A percentile compares a stretch with the other conserved stretches of the same genome.
Evolutionary conservation across 2,329 filamentous ascomycete genomes (phyloP).

Genomic region (Penicillium sp.): DNA sequence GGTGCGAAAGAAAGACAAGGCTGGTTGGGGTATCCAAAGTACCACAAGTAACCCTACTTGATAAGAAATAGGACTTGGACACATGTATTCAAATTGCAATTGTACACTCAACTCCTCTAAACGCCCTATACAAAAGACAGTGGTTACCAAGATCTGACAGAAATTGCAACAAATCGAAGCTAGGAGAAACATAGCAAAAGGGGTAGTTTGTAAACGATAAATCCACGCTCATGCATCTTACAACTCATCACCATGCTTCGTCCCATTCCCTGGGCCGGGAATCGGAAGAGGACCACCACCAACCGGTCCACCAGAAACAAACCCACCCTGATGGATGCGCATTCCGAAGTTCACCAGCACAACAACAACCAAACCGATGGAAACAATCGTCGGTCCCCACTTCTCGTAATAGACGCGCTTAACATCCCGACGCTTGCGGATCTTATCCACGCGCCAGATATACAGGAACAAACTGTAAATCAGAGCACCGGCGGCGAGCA

Average conservation of each 20-base stretch:
- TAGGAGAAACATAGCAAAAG: no score
- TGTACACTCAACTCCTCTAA: no score
- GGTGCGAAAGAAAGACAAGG: no score
- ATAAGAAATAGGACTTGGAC: no score
- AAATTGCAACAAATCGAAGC: no score
- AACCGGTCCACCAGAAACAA: constrained; percentile 24
- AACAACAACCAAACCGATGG: constrained; percentile 71
- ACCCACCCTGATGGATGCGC: constrained; percentile 63
- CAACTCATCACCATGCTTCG: constrained; percentile 23
- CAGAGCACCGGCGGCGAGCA: constrained; percentile 77
- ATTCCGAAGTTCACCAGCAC: constrained; percentile 80
- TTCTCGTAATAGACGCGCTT: constrained; percentile 80
- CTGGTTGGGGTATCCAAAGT: no score
- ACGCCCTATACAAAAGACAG: no score
- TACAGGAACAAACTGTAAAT: constrained; percentile 84
- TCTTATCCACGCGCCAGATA: constrained; percentile 83
- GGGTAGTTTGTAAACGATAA: no score
- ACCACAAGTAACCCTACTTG: no score
- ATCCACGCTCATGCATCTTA: constrained; percentile 3
- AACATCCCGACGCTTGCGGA: constrained; percentile 80
- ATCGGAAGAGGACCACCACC: neutral
- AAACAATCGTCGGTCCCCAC: constrained; percentile 80
- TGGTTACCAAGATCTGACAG: no score
- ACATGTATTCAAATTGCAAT: no score
- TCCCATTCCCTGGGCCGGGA: constrained; percentile 5